A percentile compares a stretch with the other conserved stretches of the same genome.
Evolutionary conservation across 257 asterid genomes (phyloP).

Genomic region (Nicotiana noctiflora): DNA sequence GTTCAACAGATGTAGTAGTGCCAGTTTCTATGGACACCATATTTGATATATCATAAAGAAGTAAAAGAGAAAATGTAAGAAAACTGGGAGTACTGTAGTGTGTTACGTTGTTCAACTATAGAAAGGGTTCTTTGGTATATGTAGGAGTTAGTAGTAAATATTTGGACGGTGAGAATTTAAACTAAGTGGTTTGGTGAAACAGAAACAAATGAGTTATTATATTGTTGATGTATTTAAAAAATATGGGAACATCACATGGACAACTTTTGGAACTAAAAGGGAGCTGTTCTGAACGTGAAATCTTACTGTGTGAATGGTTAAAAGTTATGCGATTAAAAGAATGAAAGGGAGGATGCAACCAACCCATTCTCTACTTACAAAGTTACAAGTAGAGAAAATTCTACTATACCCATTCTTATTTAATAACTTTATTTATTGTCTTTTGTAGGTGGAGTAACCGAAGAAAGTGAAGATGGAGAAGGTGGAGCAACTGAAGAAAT

Average conservation of each 20-base stretch:
- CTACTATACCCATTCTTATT: too few species aligned
- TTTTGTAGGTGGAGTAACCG: too few species aligned
- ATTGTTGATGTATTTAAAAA: slow-evolving; percentile 19
- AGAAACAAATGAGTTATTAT: slow-evolving; percentile 38
- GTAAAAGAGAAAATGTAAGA: slow-evolving; percentile 3
- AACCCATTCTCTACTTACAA: too few species aligned
- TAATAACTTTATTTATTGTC: too few species aligned
- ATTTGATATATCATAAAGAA: background rate
- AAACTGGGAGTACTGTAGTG: too few species aligned
- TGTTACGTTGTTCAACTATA: slow-evolving; percentile 5
- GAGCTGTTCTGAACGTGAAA: slow-evolving; percentile 10
- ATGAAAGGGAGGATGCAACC: too few species aligned
- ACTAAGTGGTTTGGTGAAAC: slow-evolving; percentile 46
- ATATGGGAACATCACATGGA: slow-evolving; percentile 65
- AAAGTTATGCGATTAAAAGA: too few species aligned
- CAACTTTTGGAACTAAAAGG: slow-evolving; percentile 38
- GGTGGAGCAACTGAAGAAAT: too few species aligned
- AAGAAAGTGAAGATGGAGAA: too few species aligned
- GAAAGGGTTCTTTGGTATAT: background rate
- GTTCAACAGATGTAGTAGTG: slow-evolving; percentile 23
- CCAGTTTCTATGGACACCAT: slow-evolving; percentile 40
- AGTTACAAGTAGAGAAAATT: too few species aligned
- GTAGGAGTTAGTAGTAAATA: background rate
- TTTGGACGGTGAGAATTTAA: slow-evolving; percentile 46
- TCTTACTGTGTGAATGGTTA: too few species aligned